These are phyloP conservation scores for Lachancea nothofagi DNA, from an alignment of 805 yeast species.

Conservation along the genomic window DNA sequence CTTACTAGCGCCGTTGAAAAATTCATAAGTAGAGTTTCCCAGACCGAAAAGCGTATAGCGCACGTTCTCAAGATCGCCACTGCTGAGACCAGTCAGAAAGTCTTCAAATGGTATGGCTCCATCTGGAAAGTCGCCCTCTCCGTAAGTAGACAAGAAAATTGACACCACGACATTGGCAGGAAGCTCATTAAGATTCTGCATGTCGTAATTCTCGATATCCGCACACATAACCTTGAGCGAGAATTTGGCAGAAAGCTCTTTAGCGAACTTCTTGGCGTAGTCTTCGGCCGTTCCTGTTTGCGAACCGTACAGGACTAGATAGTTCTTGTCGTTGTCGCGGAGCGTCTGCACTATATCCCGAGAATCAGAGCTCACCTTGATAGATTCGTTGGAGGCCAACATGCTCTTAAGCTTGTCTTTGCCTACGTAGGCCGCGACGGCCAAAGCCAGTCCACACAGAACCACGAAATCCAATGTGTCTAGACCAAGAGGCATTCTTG, in stretches of 20 bases:
- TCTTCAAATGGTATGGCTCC: constrained; percentile 79
- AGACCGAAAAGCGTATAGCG: constrained; percentile 79
- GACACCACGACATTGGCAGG: constrained; percentile 56
- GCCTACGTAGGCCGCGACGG: constrained; percentile 59
- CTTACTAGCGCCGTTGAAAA: constrained; percentile 77
- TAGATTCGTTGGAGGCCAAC: constrained; percentile 28
- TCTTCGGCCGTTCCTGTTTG: constrained; percentile 99
- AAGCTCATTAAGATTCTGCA: constrained; percentile 64
- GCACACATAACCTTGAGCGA: constrained; percentile 79
- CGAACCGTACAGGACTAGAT: constrained; percentile 81
- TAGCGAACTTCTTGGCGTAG: constrained; percentile 83
- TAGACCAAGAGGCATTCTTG: constrained; percentile 43
- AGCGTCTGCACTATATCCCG: constrained; percentile 58
- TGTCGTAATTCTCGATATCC: constrained; percentile 85
- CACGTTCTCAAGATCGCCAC: constrained; percentile 50
- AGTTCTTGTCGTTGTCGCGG: constrained; percentile 59
- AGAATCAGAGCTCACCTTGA: constrained; percentile 38
- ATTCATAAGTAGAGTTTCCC: constrained; percentile 93
- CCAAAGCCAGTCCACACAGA: constrained; percentile 58
- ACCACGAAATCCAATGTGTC: constrained; percentile 71
- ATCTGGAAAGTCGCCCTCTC: constrained; percentile 98
- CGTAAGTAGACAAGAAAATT: constrained; percentile 87
- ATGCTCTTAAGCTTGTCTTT: constrained; percentile 47
- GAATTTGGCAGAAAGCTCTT: constrained; percentile 78
- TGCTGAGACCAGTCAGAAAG: constrained; percentile 50